Evolutionary conservation across 177 flowering plant genomes (phyloP).

Genomic region (Telopea speciosissima): DNA sequence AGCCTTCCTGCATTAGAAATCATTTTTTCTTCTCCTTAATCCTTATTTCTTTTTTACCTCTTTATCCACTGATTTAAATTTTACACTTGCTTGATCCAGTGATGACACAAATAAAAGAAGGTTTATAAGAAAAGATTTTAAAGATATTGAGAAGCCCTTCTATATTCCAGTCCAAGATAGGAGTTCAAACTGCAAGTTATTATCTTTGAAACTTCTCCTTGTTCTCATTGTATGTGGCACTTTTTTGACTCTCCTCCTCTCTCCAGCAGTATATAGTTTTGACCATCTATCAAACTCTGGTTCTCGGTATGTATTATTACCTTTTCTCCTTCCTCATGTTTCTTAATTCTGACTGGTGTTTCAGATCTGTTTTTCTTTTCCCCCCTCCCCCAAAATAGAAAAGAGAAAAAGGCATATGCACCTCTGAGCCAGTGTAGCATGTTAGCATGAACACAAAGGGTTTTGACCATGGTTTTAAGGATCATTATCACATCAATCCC

Average conservation of each 20-base stretch:
- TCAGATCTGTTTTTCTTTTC: neutral
- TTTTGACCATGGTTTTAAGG: neutral
- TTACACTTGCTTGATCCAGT: constrained; percentile 29
- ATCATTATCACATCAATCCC: too few species aligned
- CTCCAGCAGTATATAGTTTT: constrained; percentile 47
- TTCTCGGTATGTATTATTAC: constrained; percentile 35
- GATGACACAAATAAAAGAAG: constrained; percentile 55
- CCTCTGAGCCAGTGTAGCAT: neutral
- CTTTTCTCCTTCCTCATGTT: neutral
- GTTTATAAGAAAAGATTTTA: constrained; percentile 37
- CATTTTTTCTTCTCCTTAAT: too few species aligned
- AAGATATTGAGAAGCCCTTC: constrained; percentile 46
- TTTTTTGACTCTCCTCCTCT: constrained; percentile 46
- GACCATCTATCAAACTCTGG: constrained; percentile 32
- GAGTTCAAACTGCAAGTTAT: constrained; percentile 41
- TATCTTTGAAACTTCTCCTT: constrained; percentile 52
- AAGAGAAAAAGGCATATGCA: neutral
- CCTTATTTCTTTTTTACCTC: neutral
- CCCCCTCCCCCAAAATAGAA: neutral
- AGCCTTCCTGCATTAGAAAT: too few species aligned
- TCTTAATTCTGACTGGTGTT: neutral
- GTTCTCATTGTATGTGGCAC: constrained; percentile 49
- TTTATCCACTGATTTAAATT: constrained; percentile 3
- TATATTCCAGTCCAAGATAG: constrained; percentile 39
- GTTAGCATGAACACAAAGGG: neutral